phyloP scores from a whole-genome alignment of 176 grass and related monocot genomes.

The Avena atlantica region DNA sequence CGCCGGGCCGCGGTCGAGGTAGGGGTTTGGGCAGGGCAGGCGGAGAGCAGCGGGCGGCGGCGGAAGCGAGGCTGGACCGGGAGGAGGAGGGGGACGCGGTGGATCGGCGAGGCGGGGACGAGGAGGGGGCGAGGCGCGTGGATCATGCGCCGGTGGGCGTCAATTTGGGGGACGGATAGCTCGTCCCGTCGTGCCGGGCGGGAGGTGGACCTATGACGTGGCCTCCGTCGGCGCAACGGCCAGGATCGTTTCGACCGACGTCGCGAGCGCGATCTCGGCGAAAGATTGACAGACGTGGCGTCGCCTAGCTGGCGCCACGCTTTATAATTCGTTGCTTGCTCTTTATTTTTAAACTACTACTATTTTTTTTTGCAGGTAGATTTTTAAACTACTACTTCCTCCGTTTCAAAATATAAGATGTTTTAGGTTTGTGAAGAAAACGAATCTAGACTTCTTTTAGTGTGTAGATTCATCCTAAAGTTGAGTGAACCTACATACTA shows the following conservation, averaged over 20 bases:
- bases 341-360: too few relatives aligned
- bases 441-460: too few relatives aligned
- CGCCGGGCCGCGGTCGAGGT: not conserved
- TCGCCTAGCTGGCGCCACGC: not conserved
- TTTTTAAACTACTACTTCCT: too few relatives aligned
- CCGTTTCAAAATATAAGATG: too few relatives aligned
- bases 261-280: not conserved
- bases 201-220: not conserved
- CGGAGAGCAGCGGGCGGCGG: not conserved
- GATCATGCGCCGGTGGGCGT: conserved; percentile 50
- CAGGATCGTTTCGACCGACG: not conserved
- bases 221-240: not conserved
- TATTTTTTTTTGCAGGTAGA: too few relatives aligned
- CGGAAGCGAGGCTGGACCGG: not conserved
- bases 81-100: conserved; percentile 11
- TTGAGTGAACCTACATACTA: too few relatives aligned
- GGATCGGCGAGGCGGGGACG: conserved; percentile 30
- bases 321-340: not conserved
- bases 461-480: too few relatives aligned
- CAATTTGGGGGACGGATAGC: conserved; percentile 25
- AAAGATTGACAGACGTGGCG: not conserved
- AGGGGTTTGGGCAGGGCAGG: not conserved
- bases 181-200: not conserved
- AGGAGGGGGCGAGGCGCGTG: conserved; percentile 27
- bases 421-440: too few relatives aligned